These are phyloP conservation scores for Trichoderma erinaceum DNA, from an alignment of 495 filamentous ascomycete genomes.

Conservation along the genomic window DNA sequence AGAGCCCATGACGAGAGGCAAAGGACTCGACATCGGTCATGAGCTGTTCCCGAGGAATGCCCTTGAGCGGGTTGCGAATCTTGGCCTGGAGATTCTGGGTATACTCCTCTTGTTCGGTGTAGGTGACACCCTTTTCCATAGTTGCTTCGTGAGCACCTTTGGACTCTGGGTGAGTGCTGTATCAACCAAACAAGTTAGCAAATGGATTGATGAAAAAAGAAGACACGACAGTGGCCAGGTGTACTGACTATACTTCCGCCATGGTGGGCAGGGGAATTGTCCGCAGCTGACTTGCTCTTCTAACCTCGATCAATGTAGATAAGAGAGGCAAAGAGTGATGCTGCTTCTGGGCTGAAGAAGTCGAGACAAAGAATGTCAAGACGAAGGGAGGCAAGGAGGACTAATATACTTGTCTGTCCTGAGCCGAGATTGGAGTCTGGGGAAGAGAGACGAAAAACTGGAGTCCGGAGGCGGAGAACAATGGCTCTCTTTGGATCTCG, in stretches of 20 bases:
- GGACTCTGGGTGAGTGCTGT: slow-evolving; percentile 1
- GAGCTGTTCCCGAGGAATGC: slow-evolving; percentile 46
- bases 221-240: background rate
- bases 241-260: slow-evolving; percentile 7
- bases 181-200: background rate
- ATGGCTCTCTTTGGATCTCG: background rate
- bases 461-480: slow-evolving; percentile 8
- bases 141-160: background rate
- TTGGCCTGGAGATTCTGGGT: slow-evolving; percentile 23
- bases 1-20: slow-evolving; percentile 44
- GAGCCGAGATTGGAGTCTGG: background rate
- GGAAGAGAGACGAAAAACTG: background rate
- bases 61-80: slow-evolving; percentile 55
- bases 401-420: background rate
- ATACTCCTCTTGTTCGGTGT: background rate
- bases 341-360: slow-evolving; percentile 1
- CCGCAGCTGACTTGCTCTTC: background rate
- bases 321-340: background rate
- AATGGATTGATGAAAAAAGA: background rate
- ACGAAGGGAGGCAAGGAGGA: background rate
- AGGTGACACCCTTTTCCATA: slow-evolving; percentile 1
- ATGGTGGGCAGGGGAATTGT: background rate
- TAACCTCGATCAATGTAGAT: background rate
- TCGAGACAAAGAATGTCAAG: background rate
- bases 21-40: slow-evolving; percentile 52